Base-by-base conservation (phyloP, 192 early-diverging fungal genomes). In the Coemansia sp. region DNA sequence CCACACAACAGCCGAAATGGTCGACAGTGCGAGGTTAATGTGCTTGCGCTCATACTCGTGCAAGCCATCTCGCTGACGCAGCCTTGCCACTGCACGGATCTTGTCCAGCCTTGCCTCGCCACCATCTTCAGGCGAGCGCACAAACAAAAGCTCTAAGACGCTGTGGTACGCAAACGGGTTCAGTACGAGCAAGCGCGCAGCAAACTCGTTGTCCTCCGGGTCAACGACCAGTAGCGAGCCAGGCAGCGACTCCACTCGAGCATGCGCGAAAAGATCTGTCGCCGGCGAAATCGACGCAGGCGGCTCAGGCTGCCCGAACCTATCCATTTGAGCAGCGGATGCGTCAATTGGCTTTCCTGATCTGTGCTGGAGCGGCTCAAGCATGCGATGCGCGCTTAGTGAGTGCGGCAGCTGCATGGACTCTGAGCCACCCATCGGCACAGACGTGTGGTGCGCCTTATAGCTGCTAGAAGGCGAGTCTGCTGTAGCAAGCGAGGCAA, bases 31-130 rank as follows among this genome's bases (percentile, higher is more conserved):
- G 56, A 82, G 65, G 62, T 82, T 77, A 33, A 82, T 61, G n/a
- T 77, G 79, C 46, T 74, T 73, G 79, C 79, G 79, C 65, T 82
- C 79, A 26, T 74, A 76, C 60, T 76, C 79, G 42, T 82, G 73
- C 39, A 82, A 65, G 10, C 71, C 74, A 35, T 67, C 65, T 21
- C 71, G 70, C 34, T 66, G 71, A 8, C 79, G 70, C 24, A 50
- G 56, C 11, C 79, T 67, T 7, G 71, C 51, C 50, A 82, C 58
- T 6, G 79, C 62, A 13, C 65, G 71, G 24, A 82, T 70, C 60
- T 68, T 62, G 51, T 59, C 24, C 11, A 82, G 71, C 50, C 26
- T 60, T 2, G 62, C 65, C 37, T 61, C 50, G 10, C 48, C 65
- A 48, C 68, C 50, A 21, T 46, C 56, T 11, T 69, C 79, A 9